Evolutionary conservation across 192 early-diverging fungal species (phyloP), one percentile per base, ranked within the genome.

Genomic region (Backusella tarrabulga): DNA sequence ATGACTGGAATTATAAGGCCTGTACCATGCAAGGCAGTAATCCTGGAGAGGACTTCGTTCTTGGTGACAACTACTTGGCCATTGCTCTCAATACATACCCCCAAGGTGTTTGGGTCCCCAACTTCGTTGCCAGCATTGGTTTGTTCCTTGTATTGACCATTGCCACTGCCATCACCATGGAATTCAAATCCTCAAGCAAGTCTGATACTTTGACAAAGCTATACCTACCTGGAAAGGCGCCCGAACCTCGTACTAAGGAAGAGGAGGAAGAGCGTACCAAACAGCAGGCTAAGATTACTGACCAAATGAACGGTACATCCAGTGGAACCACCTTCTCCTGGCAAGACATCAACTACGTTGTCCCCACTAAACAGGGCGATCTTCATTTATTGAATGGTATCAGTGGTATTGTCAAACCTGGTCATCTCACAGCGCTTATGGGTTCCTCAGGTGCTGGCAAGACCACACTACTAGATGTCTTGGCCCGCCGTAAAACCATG

Each of bases 371-470:
- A 72, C 85, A 80, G 19, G 89, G 89, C 15, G 74, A 88, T 40
- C 83, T 88, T 60, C 90, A 93, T 76, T 80, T 96, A 14, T 80
- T 96, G 23, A 83, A 90, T 77, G 77, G 83, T 36, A 88, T 94
- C 86, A 81, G 86, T 1, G 97, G 96, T 46, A 83, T 88, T 54
- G 91, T 94, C 34, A 81, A 85, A 26, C 87, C 94, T 8, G 94
- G 93, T 67, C 89, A 93, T 69, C 85, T 96, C 60, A 84, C 70
- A 88, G 92, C 92, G 1, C 81, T 97, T 29, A 95, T 97, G 92
- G 93, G 93, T 35, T 86, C 87, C 17, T 88, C 89, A 7, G 89
- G 89, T 73, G 88, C 89, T 36, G 93, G 93, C 44, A 94, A 94
- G 79, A 94, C 93, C 0, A 94, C 93, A 9, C 83, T 94, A 1